These are phyloP conservation scores for Volvox africanus DNA, from an alignment of 139 green algal species.

Conservation along the genomic window DNA sequence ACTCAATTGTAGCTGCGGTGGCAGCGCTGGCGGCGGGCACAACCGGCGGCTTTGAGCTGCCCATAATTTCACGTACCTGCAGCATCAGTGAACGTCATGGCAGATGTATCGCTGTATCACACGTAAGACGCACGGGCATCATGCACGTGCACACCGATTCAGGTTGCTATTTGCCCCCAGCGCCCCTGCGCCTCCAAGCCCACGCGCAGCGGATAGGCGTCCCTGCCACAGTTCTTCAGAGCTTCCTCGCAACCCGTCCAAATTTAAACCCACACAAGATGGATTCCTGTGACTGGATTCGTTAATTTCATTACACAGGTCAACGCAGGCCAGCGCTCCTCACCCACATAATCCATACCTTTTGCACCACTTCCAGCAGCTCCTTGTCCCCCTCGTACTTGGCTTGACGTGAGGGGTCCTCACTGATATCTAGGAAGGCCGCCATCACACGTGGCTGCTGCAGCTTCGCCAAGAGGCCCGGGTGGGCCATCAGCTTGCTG, in stretches of 20 bases:
- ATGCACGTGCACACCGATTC: too few species aligned
- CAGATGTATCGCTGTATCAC: background rate
- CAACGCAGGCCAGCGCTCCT: background rate
- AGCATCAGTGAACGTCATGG: background rate
- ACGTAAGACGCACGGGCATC: background rate
- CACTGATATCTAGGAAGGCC: slow-evolving; percentile 43
- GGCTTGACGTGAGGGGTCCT: slow-evolving; percentile 28
- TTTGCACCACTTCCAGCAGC: slow-evolving; percentile 44
- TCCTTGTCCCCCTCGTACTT: slow-evolving; percentile 48
- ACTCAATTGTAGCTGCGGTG: background rate
- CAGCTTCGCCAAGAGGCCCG: slow-evolving; percentile 52
- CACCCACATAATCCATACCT: background rate
- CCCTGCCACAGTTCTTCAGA: too few species aligned
- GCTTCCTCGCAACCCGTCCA: too few species aligned
- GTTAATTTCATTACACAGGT: too few species aligned
- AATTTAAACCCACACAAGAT: too few species aligned
- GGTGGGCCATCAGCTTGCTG: slow-evolving; percentile 46
- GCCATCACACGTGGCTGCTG: slow-evolving; percentile 51
- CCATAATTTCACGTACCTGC: background rate
- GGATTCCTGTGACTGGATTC: too few species aligned
- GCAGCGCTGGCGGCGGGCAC: background rate
- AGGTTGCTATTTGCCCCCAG: too few species aligned
- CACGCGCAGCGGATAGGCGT: too few species aligned
- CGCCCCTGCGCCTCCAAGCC: too few species aligned
- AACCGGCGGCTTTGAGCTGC: background rate